Base-by-base conservation (phyloP, 768 basidiomycete genomes). In the Pleurotus salmoneostramineus region DNA sequence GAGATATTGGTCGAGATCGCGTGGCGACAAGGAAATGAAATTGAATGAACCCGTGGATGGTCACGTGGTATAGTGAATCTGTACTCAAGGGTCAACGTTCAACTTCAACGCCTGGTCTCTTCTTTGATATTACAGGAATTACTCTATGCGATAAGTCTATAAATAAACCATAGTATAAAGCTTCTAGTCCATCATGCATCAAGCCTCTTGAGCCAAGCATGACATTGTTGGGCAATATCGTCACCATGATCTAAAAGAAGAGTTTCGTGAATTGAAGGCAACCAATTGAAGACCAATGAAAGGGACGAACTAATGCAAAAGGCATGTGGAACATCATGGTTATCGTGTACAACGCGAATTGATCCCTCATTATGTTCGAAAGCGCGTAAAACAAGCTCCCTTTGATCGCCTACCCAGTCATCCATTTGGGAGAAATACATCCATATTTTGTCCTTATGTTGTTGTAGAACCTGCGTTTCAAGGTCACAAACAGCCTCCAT, bases 401-500 rank as follows among this genome's bases (percentile, higher is more conserved):
- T 80, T 54, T 88, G 77, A 50, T 76, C 70, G 6, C 85, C 86
- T 42, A 92, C 85, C 89, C 89, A 91, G 46, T 79, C 80, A 65
- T 91, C 89, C 5, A 70, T 34, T 40, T 80, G 74, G 3, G 83
- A 88, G 70, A 84, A 89, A 65, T 83, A 87, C 15, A 88, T 70
- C 61, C 75, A 72, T 12, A 76, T 63, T 47, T 74, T 70, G 43
- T 72, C 59, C 40, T 67, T 66, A 50, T 80, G 72, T 46, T 74
- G 60, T 15, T 72, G 62, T n/a, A 84, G 71, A 52, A 82, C 67
- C 0, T 63, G 64, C 14, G 70, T 36, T 62, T 91, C 87, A 3
- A 85, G 71, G 6, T 72, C 78, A 34, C 67, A 73, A 49, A 93
- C 85, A 1, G 66, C 70, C 14, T 71, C 67, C 87, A 91, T 90